Evolutionary conservation across 1,139 yeast genomes (phyloP).

Genomic region (Kodamaea ohmeri): DNA sequence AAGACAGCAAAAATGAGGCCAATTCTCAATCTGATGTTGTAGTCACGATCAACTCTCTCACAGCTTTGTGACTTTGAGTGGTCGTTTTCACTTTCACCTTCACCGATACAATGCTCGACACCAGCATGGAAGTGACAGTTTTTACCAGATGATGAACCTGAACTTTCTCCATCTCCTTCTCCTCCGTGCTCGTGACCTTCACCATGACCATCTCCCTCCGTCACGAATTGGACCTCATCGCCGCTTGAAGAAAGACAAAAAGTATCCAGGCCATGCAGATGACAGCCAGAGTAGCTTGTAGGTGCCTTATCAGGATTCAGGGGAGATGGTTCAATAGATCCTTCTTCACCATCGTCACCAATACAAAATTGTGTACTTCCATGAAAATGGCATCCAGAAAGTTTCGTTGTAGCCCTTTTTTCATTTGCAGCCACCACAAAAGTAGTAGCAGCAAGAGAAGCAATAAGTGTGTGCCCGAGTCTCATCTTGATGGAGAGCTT

Average conservation of each 20-base stretch:
- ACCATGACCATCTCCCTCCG: background rate
- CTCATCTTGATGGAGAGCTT: background rate
- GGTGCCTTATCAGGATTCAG: constrained; percentile 19
- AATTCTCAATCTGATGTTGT: constrained; percentile 26
- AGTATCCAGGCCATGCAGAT: constrained; percentile 20
- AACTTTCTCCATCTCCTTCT: constrained; percentile 14
- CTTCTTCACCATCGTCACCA: constrained; percentile 29
- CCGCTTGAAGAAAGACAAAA: constrained; percentile 7
- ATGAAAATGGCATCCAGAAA: constrained; percentile 32
- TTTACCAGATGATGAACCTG: constrained; percentile 5
- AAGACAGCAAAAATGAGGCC: constrained; percentile 32
- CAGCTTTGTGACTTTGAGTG: constrained; percentile 12
- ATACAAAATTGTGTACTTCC: constrained; percentile 25
- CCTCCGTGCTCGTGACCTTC: constrained; percentile 2
- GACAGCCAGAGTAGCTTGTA: constrained; percentile 28
- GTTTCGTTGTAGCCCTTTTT: constrained; percentile 1
- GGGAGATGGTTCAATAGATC: constrained; percentile 29
- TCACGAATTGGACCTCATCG: constrained; percentile 10
- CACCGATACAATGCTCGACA: constrained; percentile 35
- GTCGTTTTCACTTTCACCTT: constrained; percentile 3
- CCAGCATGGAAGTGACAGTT: constrained; percentile 42
- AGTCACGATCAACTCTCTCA: constrained; percentile 25
- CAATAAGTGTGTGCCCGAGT: background rate
- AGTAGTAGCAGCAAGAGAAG: background rate
- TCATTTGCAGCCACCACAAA: background rate